phyloP scores from a whole-genome alignment of 768 basidiomycete species.

The Tricholoma hemisulphureum region DNA sequence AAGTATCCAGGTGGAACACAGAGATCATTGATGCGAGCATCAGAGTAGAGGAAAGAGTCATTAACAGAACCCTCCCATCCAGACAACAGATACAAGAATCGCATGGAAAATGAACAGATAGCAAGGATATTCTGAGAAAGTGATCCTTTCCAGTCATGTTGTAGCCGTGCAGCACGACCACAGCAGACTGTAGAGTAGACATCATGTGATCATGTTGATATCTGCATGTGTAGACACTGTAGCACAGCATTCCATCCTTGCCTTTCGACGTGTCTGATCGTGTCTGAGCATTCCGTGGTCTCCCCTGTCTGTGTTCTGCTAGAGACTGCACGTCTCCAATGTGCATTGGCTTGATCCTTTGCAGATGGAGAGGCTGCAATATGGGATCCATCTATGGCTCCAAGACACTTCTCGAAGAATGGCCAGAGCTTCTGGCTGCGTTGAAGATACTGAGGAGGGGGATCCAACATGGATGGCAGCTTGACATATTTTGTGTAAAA shows the following conservation, averaged over 20 bases:
- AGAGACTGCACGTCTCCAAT: too few relatives aligned
- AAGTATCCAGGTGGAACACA: conserved; percentile 28
- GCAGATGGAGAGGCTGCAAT: conserved; percentile 10
- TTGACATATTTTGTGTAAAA: conserved; percentile 18
- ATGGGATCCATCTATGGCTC: conserved; percentile 15
- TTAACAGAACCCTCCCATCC: conserved; percentile 31
- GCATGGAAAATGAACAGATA: conserved; percentile 24
- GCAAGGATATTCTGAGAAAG: conserved; percentile 31
- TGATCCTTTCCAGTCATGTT: conserved; percentile 14
- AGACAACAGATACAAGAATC: conserved; percentile 26
- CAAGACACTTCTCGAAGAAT: conserved; percentile 14
- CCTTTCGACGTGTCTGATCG: too few relatives aligned
- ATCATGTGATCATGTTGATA: too few relatives aligned
- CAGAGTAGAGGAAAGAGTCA: conserved; percentile 21
- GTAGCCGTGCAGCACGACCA: too few relatives aligned
- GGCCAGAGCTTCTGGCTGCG: conserved; percentile 24
- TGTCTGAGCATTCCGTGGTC: too few relatives aligned
- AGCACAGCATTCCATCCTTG: too few relatives aligned
- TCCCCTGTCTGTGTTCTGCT: too few relatives aligned
- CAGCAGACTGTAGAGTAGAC: too few relatives aligned
- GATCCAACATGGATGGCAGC: conserved; percentile 5
- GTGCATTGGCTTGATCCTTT: not conserved
- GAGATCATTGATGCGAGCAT: conserved; percentile 25
- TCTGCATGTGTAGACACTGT: too few relatives aligned
- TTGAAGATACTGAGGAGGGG: conserved; percentile 7